Evolutionary conservation across 352 stramenopile species (phyloP), one percentile per base, ranked within the genome.

Genomic region (Phytophthora kernoviae): DNA sequence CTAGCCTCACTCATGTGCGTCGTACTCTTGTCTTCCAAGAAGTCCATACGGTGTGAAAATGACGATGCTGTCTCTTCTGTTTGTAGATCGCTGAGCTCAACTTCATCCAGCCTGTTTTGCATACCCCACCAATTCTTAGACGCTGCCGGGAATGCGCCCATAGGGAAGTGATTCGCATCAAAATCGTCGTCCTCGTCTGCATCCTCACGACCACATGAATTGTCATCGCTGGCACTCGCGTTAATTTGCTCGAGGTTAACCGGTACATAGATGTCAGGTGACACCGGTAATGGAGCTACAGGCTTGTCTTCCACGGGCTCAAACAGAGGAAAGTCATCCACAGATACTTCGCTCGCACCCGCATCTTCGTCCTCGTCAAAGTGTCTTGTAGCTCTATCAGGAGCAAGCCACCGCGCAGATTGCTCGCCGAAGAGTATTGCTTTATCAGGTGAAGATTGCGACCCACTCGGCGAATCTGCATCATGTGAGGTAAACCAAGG

Each of bases 41-140:
- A 65, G 24, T 86, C 78, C 48, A 86, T 59, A 24, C 70, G 78
- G 8, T 88, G 78, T 11, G 81, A 91, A 50, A 90, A 91, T 6
- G 68, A 75, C 30, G 81, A 91, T 18, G 70, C 81, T 0, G 84
- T 93, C 30, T 85, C 81, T 58, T 93, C 84, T 0, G 84, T 93
- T 44, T 93, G 84, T 5, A 90, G 37, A 26, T 93, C 84, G 41
- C 84, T 93, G 11, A 91, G 67, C 41, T 91, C 84, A 40, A 90
- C 72, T 22, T 91, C 84, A 17, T 72, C 59, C 18, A 47, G 44
- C 14, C 41, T 39, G 17, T 73, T 69, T 20, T 88, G 57, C 58
- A 86, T 81, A 1, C 79, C 77, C 81, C 82, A 93, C 80, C 78
- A 91, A 51, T 91, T 86, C 54, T 90, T 89, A 9, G 78, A 86